These are phyloP conservation scores for Acorus calamus DNA, from an alignment of 106 monocot genomes.

Conservation along the genomic window DNA sequence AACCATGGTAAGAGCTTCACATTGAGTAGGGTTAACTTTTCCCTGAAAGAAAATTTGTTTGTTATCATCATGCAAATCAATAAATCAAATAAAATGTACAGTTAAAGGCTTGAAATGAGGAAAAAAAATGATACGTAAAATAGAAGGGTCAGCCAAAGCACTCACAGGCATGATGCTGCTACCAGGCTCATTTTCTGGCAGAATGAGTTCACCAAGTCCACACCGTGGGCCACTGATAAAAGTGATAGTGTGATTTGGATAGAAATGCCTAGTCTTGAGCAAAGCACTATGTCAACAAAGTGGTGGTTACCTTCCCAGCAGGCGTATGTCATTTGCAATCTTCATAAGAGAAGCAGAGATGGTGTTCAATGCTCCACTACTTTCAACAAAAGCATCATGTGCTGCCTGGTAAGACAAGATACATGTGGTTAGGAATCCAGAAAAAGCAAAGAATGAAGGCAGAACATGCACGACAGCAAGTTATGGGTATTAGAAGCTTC, in stretches of 20 bases:
- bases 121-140: no score
- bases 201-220: constrained; percentile 90
- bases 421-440: background rate
- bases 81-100: no score
- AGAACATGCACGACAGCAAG: no score
- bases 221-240: constrained; percentile 78
- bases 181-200: constrained; percentile 99
- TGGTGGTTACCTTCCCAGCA: constrained; percentile 73
- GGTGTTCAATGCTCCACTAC: constrained; percentile 92
- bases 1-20: constrained; percentile 99
- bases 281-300: background rate
- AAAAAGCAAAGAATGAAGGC: no score
- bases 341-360: constrained; percentile 93
- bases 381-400: constrained; percentile 98
- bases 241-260: background rate
- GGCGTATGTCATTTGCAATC: constrained; percentile 92
- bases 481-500: no score
- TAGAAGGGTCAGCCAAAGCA: background rate
- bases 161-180: constrained; percentile 98
- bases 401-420: constrained; percentile 52
- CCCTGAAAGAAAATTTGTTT: constrained; percentile 46
- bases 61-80: no score
- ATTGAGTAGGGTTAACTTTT: constrained; percentile 97
- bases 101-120: no score
- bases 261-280: background rate